phyloP scores from a whole-genome alignment of 169 alveolate species.

The Plasmodium yoelii region DNA sequence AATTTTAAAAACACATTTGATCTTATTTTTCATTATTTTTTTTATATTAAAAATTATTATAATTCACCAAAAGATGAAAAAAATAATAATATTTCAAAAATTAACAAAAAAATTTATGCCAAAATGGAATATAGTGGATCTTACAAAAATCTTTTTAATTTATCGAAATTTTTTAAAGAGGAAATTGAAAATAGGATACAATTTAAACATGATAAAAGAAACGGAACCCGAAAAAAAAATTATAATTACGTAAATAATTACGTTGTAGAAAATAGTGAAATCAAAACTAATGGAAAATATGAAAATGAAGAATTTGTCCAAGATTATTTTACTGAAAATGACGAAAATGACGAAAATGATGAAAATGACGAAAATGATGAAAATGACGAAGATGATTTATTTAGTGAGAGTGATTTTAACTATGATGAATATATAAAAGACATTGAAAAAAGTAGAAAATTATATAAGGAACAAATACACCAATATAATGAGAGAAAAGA shows the following conservation, averaged over 20 bases:
- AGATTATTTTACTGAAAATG: neutral
- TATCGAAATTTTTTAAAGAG: conserved; percentile 22
- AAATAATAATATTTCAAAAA: conserved; percentile 1
- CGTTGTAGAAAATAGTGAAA: neutral
- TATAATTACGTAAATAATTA: conserved; percentile 24
- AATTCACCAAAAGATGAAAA: neutral
- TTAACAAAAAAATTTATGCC: conserved; percentile 24
- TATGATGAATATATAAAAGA: conserved; percentile 30
- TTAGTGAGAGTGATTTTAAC: conserved; percentile 40
- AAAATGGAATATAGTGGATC: conserved; percentile 33
- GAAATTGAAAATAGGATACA: conserved; percentile 9
- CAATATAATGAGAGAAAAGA: neutral
- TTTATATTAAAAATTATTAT: conserved; percentile 1
- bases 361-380: conserved; percentile 9
- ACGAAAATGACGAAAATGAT: too few species aligned
- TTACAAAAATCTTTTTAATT: conserved; percentile 33
- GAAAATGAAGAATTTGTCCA: neutral
- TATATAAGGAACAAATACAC: neutral
- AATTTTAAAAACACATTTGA: conserved; percentile 57
- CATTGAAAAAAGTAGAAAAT: neutral
- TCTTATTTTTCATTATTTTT: conserved; percentile 45
- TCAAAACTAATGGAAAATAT: neutral
- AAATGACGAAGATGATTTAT: conserved; percentile 8
- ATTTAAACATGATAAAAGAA: neutral
- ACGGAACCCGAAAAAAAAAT: neutral